Conservation (phyloP, 768 basidiomycete genomes). For the Rhizopogon vesiculosus region DNA sequence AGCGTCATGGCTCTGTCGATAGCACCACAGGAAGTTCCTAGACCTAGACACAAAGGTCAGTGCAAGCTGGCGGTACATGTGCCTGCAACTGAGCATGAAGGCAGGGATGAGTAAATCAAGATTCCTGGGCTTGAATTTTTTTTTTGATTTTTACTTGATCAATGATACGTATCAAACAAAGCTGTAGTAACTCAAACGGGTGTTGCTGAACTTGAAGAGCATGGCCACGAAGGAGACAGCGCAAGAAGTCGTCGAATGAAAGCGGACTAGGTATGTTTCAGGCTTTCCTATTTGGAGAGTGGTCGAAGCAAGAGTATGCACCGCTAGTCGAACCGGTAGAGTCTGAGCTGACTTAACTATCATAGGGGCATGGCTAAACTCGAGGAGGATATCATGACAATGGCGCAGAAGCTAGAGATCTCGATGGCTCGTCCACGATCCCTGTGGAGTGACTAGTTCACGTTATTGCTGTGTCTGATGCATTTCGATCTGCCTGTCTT, state of each 20-base stretch:
- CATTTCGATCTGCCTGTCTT: neutral
- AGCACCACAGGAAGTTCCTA: too few relatives aligned
- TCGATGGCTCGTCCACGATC: conserved; percentile 41
- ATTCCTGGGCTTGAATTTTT: too few relatives aligned
- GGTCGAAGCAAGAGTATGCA: conserved; percentile 64
- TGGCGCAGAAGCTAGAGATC: conserved; percentile 49
- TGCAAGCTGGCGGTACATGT: too few relatives aligned
- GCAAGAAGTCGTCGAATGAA: conserved; percentile 35
- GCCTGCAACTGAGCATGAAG: too few relatives aligned
- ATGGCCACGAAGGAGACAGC: conserved; percentile 50
- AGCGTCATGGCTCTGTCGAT: too few relatives aligned
- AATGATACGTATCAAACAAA: too few relatives aligned
- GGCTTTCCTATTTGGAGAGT: conserved; percentile 70
- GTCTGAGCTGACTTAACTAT: neutral
- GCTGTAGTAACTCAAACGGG: conserved; percentile 53
- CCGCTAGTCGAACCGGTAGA: neutral
- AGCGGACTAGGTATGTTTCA: conserved; percentile 63
- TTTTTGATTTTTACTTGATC: too few relatives aligned
- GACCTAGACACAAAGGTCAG: too few relatives aligned
- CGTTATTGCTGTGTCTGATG: neutral
- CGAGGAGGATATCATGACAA: conserved; percentile 46
- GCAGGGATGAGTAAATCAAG: too few relatives aligned
- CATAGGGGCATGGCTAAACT: conserved; percentile 53
- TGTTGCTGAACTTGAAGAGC: conserved; percentile 57
- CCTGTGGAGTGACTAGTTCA: neutral